These are phyloP conservation scores for Voacanga thouarsii DNA, from an alignment of 257 asterid genomes.

Conservation along the genomic window DNA sequence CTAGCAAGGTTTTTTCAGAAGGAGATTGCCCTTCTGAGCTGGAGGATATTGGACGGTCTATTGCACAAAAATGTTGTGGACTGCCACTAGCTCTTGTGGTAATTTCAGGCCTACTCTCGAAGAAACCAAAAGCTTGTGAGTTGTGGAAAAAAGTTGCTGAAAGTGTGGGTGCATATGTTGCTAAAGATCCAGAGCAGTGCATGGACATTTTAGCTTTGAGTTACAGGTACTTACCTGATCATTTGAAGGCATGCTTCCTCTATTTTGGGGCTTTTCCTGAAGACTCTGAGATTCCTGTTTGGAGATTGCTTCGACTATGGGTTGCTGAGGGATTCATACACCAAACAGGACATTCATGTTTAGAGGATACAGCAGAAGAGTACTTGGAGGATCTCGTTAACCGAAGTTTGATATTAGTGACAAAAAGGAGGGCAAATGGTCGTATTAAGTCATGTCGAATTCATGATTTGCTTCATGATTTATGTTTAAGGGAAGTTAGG, in stretches of 20 bases:
- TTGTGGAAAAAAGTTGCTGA: slow-evolving; percentile 25
- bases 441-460: slow-evolving; percentile 19
- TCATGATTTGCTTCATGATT: slow-evolving; percentile 22
- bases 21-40: slow-evolving; percentile 6
- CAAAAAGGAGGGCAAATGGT: slow-evolving; percentile 13
- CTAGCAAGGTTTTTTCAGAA: slow-evolving; percentile 16
- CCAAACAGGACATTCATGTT: neutral
- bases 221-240: slow-evolving; percentile 25
- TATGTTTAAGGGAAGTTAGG: slow-evolving; percentile 12
- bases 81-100: slow-evolving; percentile 27
- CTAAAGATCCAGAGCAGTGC: neutral
- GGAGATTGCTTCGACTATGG: slow-evolving; percentile 29
- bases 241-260: slow-evolving; percentile 23
- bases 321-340: slow-evolving; percentile 25
- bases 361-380: slow-evolving; percentile 23
- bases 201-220: slow-evolving; percentile 20
- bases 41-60: neutral
- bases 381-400: slow-evolving; percentile 21
- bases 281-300: slow-evolving; percentile 20
- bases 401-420: slow-evolving; percentile 15
- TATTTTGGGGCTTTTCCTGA: slow-evolving; percentile 30
- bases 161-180: slow-evolving; percentile 3
- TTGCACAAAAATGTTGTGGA: slow-evolving; percentile 9
- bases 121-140: neutral
- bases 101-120: slow-evolving; percentile 27